Evolutionary conservation across 441 rosid species (phyloP), one percentile per base, ranked within the genome.

Genomic region (Brassica balearica): DNA sequence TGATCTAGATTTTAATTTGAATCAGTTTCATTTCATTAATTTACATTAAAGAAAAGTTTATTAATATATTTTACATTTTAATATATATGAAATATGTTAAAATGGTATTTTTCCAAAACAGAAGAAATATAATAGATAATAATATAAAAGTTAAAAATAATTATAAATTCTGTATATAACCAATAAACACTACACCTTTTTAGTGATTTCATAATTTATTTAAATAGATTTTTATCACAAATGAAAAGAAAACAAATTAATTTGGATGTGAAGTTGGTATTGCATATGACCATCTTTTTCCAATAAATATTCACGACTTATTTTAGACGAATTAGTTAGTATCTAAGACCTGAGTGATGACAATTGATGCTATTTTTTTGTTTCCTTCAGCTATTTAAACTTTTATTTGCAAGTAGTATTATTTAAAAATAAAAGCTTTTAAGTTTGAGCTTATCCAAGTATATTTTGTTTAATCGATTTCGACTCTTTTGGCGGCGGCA

Each of bases 401-500:
- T 17, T 65, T n/a, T 56, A 4, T 5, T 65, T 65, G 46, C 12
- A 5, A 0, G n/a, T 32, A 14, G n/a, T 41, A 38, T 38, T 2
- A 41, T 65, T 6, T 36, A 12, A 15, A 66, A 46, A 60, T n/a
- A 9, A 19, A 41, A 77, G 32, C 36, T 23, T 6, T 77, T 8
- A 36, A 36, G 41, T 34, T 34, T 34, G 38, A 34, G 38, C 38
- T 34, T 78, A 78, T 72, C 77, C 73, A 46, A 19, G 60, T 4
- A 25, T n/a, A 4, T 10, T 59, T 38, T 48, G 56, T 56, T 3
- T 1, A 71, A 53, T 29, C 38, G 68, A 77, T 64, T 10, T 58
- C 62, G 38, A 76, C 74, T 59, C 69, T 71, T 78, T 72, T 78
- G 77, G 81, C 69, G 56, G 73, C 77, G 4, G 73, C 36, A 66